A percentile compares a stretch with the other conserved stretches of the same genome.
Conservation (phyloP, 768 basidiomycete species). For the Agrocybe praecox region DNA sequence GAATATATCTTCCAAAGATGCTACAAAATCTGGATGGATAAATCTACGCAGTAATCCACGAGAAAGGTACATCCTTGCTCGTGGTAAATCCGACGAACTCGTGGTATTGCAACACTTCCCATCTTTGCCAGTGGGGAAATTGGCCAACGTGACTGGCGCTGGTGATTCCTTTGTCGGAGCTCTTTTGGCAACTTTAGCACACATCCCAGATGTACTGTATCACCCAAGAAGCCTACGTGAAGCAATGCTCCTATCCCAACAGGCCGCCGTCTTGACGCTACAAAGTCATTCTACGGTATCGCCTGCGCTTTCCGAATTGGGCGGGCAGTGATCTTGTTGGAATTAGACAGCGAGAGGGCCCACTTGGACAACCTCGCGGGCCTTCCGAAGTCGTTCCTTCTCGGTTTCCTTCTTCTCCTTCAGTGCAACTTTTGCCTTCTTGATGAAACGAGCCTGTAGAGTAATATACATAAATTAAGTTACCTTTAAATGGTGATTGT, state of each 20-base stretch:
- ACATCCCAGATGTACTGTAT: conserved; percentile 45
- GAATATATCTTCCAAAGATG: conserved; percentile 46
- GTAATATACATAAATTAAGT: background rate
- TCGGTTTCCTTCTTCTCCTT: conserved; percentile 30
- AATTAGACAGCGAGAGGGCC: conserved; percentile 45
- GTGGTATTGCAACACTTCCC: conserved; percentile 78
- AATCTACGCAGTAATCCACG: conserved; percentile 46
- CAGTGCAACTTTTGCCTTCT: conserved; percentile 43
- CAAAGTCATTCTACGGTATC: conserved; percentile 65
- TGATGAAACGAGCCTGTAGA: conserved; percentile 55
- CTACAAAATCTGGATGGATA: conserved; percentile 51
- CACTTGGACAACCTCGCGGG: conserved; percentile 60
- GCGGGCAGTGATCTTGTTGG: conserved; percentile 9
- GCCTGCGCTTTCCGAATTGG: conserved; percentile 49
- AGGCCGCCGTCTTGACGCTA: conserved; percentile 63
- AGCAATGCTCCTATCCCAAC: conserved; percentile 59
- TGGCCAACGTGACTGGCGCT: conserved; percentile 86
- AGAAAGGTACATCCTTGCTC: conserved; percentile 53
- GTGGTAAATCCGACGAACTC: conserved; percentile 45
- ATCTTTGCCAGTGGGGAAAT: conserved; percentile 41
- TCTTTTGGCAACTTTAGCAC: conserved; percentile 66
- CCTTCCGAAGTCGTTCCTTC: conserved; percentile 54
- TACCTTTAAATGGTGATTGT: background rate
- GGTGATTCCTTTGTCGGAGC: conserved; percentile 91
- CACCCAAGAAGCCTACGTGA: conserved; percentile 43